Base-by-base conservation (phyloP, 2,329 filamentous ascomycete genomes). In the Exophiala sp. region DNA sequence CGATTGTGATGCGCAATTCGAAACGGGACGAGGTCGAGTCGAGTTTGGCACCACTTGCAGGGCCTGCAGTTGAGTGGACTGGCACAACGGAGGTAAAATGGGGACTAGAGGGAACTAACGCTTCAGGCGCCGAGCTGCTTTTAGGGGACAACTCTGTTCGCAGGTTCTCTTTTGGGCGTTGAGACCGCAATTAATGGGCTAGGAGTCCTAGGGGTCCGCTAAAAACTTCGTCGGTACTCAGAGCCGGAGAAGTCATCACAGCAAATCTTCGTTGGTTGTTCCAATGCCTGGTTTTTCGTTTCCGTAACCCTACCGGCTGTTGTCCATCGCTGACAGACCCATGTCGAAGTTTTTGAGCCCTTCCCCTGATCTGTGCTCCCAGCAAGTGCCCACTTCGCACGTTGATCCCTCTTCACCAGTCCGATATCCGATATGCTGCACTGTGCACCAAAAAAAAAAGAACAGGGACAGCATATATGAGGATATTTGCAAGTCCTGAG, bases 1-100 rank as follows among this genome's bases (percentile, higher is more conserved):
- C 53, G 48, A 52, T 48, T 45, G 54, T 49, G 55, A 58, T 52
- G 55, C 45, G 51, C 51, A 55, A 55, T 52, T 55, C 52, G 52
- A 58, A 58, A 58, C 55, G 47, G 34, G 46, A 39, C 55, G 50
- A 55, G 46, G 47, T 51, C 52, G 51, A 47, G 42, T 7, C 16
- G 14, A 14, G 29, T 20, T 34, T 21, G n/a, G 18, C 14, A n/a
- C 12, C 12, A 11, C 35, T n/a, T 5, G 35, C 5, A n/a, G 35
- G 35, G 35, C 35, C 12, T n/a, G 35, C 35, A 10, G 35, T 38
- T 8, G 24, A 29, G 24, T 29, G 24, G 24, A 29, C 24, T 29
- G 24, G 24, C 24, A 29, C 24, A 29, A 29, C 24, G 24, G 24
- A 29, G 24, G 24, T 29, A 29, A 29, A 29, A 29, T 29, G 24